Percentiles rank a stretch among this genome's conserved stretches.
phyloP scores from a whole-genome alignment of 1,139 yeast species.

The Magnusiomyces suaveolens region DNA sequence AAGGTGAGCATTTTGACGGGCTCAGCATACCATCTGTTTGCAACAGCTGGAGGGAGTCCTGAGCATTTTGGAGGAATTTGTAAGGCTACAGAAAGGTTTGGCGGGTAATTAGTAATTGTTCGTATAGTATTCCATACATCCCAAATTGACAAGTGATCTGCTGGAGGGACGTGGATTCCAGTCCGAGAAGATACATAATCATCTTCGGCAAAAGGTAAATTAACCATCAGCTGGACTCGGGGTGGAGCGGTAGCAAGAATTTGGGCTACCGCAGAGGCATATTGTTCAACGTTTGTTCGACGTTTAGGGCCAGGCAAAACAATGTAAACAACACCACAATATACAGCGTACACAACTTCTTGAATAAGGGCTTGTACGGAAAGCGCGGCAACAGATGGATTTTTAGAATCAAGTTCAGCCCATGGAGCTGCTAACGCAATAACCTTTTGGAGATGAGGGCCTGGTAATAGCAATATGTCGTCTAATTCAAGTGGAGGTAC shows the following conservation, averaged over 20 bases:
- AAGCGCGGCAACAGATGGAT: conserved; percentile 40
- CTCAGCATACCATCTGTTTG: conserved; percentile 55
- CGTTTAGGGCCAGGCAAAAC: conserved; percentile 54
- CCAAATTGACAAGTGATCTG: conserved; percentile 54
- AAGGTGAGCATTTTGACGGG: conserved; percentile 49
- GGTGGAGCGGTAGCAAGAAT: conserved; percentile 25
- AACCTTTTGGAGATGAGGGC: conserved; percentile 33
- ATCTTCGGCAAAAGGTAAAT: conserved; percentile 39
- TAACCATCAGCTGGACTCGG: conserved; percentile 30
- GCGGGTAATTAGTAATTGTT: conserved; percentile 42
- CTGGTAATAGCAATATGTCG: conserved; percentile 32
- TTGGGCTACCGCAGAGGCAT: conserved; percentile 37
- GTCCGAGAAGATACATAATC: conserved; percentile 25
- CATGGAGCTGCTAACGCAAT: conserved; percentile 53
- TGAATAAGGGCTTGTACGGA: conserved; percentile 45
- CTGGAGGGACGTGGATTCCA: conserved; percentile 36
- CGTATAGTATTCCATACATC: conserved; percentile 60
- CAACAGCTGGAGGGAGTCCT: conserved; percentile 38
- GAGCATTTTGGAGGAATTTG: conserved; percentile 39
- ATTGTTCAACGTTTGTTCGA: conserved; percentile 42
- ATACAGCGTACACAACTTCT: conserved; percentile 50
- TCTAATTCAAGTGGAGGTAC: conserved; percentile 18
- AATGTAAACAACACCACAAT: conserved; percentile 44
- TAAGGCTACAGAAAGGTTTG: conserved; percentile 45
- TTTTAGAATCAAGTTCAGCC: conserved; percentile 51